Evolutionary conservation across 164 flowering plant species (phyloP).

Genomic region (Aristolochia californica): DNA sequence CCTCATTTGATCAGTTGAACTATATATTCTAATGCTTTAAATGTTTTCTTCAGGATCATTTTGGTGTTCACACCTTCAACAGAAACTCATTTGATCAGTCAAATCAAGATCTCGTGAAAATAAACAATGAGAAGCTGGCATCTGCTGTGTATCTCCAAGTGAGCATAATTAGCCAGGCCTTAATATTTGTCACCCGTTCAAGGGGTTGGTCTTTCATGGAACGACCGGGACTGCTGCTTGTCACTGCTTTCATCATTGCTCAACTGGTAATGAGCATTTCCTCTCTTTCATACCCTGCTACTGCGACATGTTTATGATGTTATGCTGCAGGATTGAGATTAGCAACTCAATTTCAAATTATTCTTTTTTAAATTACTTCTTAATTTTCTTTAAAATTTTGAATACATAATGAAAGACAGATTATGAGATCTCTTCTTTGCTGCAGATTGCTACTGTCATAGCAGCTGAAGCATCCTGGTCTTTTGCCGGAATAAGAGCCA

Average conservation of each 20-base stretch:
- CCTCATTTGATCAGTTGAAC: background rate
- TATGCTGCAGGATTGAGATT: too few relatives aligned
- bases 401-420: too few relatives aligned
- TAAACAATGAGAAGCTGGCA: slow-evolving; percentile 19
- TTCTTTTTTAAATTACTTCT: too few relatives aligned
- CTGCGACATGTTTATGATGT: background rate
- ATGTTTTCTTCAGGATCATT: slow-evolving; percentile 20
- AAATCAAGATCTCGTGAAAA: background rate
- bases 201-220: slow-evolving; percentile 54
- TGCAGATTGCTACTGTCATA: slow-evolving; percentile 46
- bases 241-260: slow-evolving; percentile 53
- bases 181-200: slow-evolving; percentile 68
- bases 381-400: too few relatives aligned
- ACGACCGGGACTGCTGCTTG: slow-evolving; percentile 54
- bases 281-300: background rate
- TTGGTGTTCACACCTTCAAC: slow-evolving; percentile 25
- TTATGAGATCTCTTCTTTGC: too few relatives aligned
- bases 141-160: slow-evolving; percentile 69
- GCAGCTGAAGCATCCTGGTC: slow-evolving; percentile 28
- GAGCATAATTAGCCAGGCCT: slow-evolving; percentile 60
- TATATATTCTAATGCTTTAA: background rate
- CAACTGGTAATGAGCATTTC: slow-evolving; percentile 31
- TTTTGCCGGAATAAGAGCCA: slow-evolving; percentile 32
- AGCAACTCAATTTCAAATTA: too few relatives aligned
- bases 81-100: slow-evolving; percentile 6